These are phyloP conservation scores for Phytophthora nicotianae DNA, from an alignment of 352 stramenopile species.

Conservation along the genomic window DNA sequence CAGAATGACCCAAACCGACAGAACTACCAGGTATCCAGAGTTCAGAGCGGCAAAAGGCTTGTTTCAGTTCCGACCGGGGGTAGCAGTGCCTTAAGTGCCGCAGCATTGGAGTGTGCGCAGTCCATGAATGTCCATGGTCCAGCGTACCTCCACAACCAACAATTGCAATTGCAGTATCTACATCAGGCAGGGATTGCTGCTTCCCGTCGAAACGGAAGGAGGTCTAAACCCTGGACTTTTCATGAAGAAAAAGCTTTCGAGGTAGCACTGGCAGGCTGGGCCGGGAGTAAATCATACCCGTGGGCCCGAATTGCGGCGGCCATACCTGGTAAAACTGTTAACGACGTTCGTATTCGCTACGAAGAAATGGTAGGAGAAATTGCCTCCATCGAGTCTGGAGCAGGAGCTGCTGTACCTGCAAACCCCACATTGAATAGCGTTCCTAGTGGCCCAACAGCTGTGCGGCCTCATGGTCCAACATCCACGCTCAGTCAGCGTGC, in stretches of 20 bases:
- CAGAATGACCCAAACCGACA: constrained; percentile 39
- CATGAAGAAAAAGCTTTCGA: constrained; percentile 88
- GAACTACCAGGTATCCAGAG: constrained; percentile 27
- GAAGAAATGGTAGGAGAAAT: constrained; percentile 82
- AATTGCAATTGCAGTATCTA: constrained; percentile 16
- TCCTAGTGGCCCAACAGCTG: constrained; percentile 1
- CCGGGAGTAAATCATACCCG: constrained; percentile 62
- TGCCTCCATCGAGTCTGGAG: constrained; percentile 58
- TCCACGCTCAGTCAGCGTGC: constrained; percentile 57
- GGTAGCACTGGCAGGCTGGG: constrained; percentile 67
- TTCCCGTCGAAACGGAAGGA: constrained; percentile 30
- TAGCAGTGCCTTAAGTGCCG: constrained; percentile 25
- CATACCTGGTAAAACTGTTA: constrained; percentile 74
- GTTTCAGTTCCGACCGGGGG: constrained; percentile 1
- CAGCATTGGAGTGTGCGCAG: constrained; percentile 38
- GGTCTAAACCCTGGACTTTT: constrained; percentile 71
- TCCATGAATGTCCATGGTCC: constrained; percentile 23
- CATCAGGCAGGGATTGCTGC: constrained; percentile 18
- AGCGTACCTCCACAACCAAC: constrained; percentile 21
- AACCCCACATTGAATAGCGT: constrained; percentile 5
- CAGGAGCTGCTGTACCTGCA: constrained; percentile 4
- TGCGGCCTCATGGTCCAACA: constrained; percentile 16
- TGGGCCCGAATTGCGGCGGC: constrained; percentile 78
- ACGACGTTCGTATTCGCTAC: constrained; percentile 74
- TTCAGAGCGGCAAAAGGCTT: constrained; percentile 5